Evolutionary conservation across 345 rosid genomes (phyloP), one percentile per base, ranked within the genome.

Genomic region (Populus ilicifolia): DNA sequence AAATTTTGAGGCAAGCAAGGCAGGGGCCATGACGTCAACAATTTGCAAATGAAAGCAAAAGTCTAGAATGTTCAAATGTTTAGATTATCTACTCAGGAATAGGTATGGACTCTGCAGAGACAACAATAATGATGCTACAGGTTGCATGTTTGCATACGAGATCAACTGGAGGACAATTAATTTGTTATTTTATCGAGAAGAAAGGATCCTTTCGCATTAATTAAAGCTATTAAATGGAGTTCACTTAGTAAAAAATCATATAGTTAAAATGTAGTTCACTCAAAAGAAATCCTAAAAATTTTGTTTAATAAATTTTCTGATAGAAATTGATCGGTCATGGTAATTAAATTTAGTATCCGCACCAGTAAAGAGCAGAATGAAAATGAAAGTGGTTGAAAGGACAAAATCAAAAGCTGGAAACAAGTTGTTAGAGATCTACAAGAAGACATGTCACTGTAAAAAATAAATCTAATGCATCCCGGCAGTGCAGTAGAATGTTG

Each of bases 361-460:
- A 46, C 4, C 44, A n/a, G 56, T 8, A 11, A 43, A 43, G 33
- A 46, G 67, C n/a, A 3, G 72, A 6, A 9, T 44, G 33, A 39
- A 29, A 67, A 23, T n/a, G 44, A 41, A 41, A 10, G 36, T 33
- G 50, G 73, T 21, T 43, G 38, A 30, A 68, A 41, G 64, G 33
- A n/a, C 35, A n/a, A 46, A 38, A 14, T 41, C 56, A 23, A 80
- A 52, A 46, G 80, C 20, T 56, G 64, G 30, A 63, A 65, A 54
- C 65, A 48, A 39, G 29, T 75, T 71, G 64, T 68, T 36, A 17
- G 59, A 6, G 44, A n/a, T 33, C 48, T 23, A 39, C 7, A 64
- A 62, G 38, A 77, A 38, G 30, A 61, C 46, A 72, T 54, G 72
- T 70, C 61, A 33, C 17, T 59, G 43, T 52, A 39, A 43, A 73